phyloP scores from a whole-genome alignment of 352 stramenopile species.

The Phytophthora brassicae region DNA sequence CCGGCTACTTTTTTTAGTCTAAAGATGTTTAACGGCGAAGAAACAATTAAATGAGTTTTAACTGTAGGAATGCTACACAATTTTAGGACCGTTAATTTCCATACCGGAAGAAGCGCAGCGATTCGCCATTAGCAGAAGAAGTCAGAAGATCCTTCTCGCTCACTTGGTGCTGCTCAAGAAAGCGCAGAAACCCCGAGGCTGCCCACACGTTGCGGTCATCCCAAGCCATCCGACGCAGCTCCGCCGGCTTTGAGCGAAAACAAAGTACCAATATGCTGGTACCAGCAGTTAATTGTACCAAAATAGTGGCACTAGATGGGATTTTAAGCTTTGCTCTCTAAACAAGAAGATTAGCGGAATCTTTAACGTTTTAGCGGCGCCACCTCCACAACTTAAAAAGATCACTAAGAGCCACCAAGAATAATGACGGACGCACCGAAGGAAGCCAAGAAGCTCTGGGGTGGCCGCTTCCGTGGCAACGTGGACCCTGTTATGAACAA shows the following conservation, averaged over 20 bases:
- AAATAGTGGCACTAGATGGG: background rate
- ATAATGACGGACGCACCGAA: constrained; percentile 35
- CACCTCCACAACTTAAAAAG: background rate
- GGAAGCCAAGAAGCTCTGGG: constrained; percentile 85
- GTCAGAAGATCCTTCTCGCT: constrained; percentile 45
- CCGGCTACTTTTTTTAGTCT: constrained; percentile 35
- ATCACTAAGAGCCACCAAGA: background rate
- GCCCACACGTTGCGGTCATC: constrained; percentile 44
- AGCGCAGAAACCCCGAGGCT: constrained; percentile 52
- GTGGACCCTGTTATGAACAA: constrained; percentile 97
- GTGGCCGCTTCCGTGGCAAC: constrained; percentile 93
- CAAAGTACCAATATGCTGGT: too few species aligned
- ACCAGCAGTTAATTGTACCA: background rate
- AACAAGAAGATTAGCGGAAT: constrained; percentile 12
- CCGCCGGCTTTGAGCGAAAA: too few species aligned
- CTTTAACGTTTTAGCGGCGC: too few species aligned
- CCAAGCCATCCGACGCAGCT: constrained; percentile 42
- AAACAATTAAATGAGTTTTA: constrained; percentile 7
- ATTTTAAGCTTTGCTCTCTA: constrained; percentile 1
- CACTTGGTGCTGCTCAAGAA: constrained; percentile 57
- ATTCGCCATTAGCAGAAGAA: constrained; percentile 14
- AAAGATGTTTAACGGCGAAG: background rate
- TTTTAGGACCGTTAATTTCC: background rate
- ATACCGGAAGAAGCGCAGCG: constrained; percentile 68
- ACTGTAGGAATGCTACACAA: constrained; percentile 22